Conservation (phyloP, 148 eudicot species). For the Rhododendron henanense region DNA sequence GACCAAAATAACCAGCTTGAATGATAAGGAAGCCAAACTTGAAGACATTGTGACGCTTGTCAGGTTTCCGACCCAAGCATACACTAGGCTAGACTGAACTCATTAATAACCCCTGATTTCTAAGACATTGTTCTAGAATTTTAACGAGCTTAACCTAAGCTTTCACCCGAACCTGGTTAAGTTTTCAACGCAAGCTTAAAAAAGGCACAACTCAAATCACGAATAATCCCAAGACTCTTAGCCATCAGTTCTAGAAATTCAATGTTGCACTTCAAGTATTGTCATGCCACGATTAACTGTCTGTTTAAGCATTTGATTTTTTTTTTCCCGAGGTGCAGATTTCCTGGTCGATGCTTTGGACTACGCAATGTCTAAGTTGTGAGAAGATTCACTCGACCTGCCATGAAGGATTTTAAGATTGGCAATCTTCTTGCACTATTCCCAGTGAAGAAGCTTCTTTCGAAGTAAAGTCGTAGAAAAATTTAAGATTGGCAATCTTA, state of each 20-base stretch:
- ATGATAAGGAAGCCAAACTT: neutral
- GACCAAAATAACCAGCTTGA: neutral
- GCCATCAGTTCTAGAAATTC: neutral
- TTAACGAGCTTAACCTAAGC: neutral
- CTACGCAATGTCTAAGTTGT: conserved; percentile 73
- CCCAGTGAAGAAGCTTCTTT: neutral
- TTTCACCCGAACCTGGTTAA: neutral
- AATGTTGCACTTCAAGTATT: neutral
- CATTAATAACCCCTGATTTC: neutral
- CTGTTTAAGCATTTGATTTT: neutral
- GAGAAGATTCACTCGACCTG: conserved; percentile 12
- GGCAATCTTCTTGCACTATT: neutral
- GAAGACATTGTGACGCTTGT: neutral
- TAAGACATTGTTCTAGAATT: neutral
- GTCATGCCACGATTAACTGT: neutral
- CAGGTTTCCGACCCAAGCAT: neutral
- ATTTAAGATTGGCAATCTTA: neutral
- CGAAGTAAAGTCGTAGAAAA: neutral
- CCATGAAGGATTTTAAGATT: neutral
- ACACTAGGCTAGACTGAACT: neutral
- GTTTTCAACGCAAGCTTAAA: neutral
- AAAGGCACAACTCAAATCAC: neutral
- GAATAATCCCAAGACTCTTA: neutral
- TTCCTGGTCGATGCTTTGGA: conserved; percentile 90
- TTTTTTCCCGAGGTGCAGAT: conserved; percentile 41